Evolutionary conservation across 164 flowering plant species (phyloP), one percentile per base, ranked within the genome.

Genomic region (Vitis vinifera): DNA sequence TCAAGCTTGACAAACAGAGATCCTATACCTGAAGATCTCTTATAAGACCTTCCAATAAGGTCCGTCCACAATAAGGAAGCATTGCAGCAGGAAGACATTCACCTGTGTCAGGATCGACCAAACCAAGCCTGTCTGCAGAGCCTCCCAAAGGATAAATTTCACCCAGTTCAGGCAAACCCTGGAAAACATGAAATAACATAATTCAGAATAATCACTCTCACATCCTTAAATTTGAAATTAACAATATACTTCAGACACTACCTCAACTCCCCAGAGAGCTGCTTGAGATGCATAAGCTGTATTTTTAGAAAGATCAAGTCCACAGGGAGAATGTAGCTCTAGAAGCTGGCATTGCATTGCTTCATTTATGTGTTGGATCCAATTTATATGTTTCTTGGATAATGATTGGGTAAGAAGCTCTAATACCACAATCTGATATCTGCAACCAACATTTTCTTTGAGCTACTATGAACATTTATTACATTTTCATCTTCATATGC

Each of bases 31-130:
- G 99, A 76, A 95, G 97, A 86, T 95, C 99, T 84, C 99, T 92
- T 63, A 95, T 87, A 81, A 95, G 95, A 77, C 97, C 98, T 86
- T 95, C 99, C 87, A 95, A 81, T 76, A 94, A 85, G 67, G 97
- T 92, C 74, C 91, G 79, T 56, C 99, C 99, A 85, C 95, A 90
- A 78, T 86, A 92, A 74, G 97, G 93, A 82, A 94, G 98, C 97
- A 94, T 90, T 62, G 99, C 99, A 77, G 99, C 96, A 60, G 99
- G 99, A 75, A 94, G 99, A 75, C 92, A 89, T 84, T 94, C 99
- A 70, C 94, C 94, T 31, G 99, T 88, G 68, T 79, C 80, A 68
- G 88, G 83, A 80, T 94, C 97, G 64, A 92, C 91, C 75, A 94
- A 86, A 75, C 96, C 98, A 77, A 94, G 97, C 80, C 99, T 87